Evolutionary conservation across 225 moss, liverwort and hornwort genomes (phyloP).

Genomic region (Thuidium tamariscinum): DNA sequence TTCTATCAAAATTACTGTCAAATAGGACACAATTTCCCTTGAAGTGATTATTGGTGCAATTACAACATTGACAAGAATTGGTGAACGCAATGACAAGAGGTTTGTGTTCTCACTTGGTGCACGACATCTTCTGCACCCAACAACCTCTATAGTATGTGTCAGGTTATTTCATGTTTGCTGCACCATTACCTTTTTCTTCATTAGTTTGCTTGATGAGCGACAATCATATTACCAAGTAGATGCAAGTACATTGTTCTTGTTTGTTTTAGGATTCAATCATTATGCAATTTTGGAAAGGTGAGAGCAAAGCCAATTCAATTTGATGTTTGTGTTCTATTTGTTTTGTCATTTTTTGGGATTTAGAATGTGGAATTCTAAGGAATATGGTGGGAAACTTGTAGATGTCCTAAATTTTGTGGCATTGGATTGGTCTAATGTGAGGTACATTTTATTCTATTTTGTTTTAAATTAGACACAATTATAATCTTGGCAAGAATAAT

Average conservation of each 20-base stretch:
- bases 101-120: background rate
- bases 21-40: no score
- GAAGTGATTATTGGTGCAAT: background rate
- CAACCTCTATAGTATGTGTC: background rate
- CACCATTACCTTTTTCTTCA: background rate
- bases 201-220: constrained; percentile 10
- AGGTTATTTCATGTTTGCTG: background rate
- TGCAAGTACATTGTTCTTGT: constrained; percentile 20
- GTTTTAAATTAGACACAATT: background rate
- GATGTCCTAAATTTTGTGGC: background rate
- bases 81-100: background rate
- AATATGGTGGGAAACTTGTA: background rate
- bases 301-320: background rate
- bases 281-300: background rate
- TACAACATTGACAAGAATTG: background rate
- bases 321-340: background rate
- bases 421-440: background rate
- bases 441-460: no score
- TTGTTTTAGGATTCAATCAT: background rate
- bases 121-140: background rate
- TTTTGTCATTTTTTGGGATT: background rate
- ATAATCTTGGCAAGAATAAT: background rate
- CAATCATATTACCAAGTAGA: constrained; percentile 70
- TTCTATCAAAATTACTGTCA: no score
- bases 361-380: background rate